Percentiles rank a stretch among this genome's conserved stretches.
Conservation (phyloP, 75 land plant species). For the Adiantum capillusveneris region DNA sequence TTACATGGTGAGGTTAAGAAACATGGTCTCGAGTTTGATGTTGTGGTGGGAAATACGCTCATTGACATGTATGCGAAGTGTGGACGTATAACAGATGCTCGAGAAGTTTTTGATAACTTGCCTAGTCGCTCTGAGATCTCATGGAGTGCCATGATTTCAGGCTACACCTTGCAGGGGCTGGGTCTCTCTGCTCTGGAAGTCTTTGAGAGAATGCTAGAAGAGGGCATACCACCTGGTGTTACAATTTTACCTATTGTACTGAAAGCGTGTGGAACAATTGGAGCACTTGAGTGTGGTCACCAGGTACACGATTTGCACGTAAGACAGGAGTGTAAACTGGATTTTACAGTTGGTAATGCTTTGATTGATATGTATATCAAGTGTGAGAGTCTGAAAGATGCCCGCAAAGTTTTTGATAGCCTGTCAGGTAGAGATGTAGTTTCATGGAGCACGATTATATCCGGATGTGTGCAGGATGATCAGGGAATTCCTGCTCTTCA, state of each 20-base stretch:
- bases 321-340: constrained; percentile 16
- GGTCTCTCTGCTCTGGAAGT: constrained; percentile 40
- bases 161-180: constrained; percentile 42
- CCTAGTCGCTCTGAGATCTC: constrained; percentile 39
- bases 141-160: constrained; percentile 66
- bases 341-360: constrained; percentile 30
- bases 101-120: constrained; percentile 37
- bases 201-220: constrained; percentile 36
- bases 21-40: constrained; percentile 9
- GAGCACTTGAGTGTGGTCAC: constrained; percentile 12
- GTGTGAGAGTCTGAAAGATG: constrained; percentile 19
- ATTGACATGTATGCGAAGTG: constrained; percentile 44
- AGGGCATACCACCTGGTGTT: constrained; percentile 27
- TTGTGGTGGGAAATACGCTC: constrained; percentile 19
- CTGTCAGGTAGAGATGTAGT: constrained; percentile 21
- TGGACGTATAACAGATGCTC: constrained; percentile 34
- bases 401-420: constrained; percentile 10
- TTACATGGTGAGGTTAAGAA: constrained; percentile 9
- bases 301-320: constrained; percentile 19
- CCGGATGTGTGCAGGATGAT: constrained; percentile 32
- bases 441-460: constrained; percentile 38
- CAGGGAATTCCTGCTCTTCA: constrained; percentile 24
- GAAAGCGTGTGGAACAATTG: constrained; percentile 38
- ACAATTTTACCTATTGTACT: constrained; percentile 46
- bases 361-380: constrained; percentile 39